Evolutionary conservation across 345 rosid genomes (phyloP).

Genomic region (Hibiscus mutabilis): DNA sequence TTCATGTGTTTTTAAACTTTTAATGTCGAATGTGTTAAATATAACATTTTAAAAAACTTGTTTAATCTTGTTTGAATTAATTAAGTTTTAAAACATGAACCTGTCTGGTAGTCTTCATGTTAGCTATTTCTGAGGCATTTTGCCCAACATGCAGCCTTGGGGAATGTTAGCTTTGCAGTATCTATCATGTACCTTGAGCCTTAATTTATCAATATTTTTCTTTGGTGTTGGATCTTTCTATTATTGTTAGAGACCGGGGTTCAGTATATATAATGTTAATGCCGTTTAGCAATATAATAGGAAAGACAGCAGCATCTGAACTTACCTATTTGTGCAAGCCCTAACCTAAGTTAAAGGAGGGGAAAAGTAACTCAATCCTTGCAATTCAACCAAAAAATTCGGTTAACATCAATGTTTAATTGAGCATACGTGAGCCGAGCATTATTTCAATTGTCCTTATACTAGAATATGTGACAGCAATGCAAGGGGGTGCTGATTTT

Average conservation of each 20-base stretch:
- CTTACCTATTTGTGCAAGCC: not conserved
- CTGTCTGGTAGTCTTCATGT: not conserved
- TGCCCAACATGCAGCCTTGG: not conserved
- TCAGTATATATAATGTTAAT: not conserved
- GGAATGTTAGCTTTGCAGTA: not conserved
- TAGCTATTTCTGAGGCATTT: not conserved
- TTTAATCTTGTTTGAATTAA: not conserved
- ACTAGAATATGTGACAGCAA: not conserved
- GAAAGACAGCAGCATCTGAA: not conserved
- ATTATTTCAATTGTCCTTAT: not conserved
- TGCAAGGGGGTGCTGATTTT: not conserved
- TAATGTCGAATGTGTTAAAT: not conserved
- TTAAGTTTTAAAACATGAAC: not conserved
- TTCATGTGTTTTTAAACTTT: not conserved
- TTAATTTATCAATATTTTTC: not conserved
- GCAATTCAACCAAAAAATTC: not conserved
- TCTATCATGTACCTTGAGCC: not conserved
- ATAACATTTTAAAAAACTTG: not conserved
- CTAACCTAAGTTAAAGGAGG: not conserved
- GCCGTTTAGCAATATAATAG: not conserved
- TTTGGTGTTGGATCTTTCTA: not conserved
- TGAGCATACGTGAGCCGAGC: not conserved
- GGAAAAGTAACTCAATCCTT: not conserved
- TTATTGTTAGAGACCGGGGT: not conserved
- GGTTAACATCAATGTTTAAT: not conserved